Evolutionary conservation across 2,329 filamentous ascomycete genomes (phyloP), one percentile per base, ranked within the genome.

Genomic region (Monilinia polystroma): DNA sequence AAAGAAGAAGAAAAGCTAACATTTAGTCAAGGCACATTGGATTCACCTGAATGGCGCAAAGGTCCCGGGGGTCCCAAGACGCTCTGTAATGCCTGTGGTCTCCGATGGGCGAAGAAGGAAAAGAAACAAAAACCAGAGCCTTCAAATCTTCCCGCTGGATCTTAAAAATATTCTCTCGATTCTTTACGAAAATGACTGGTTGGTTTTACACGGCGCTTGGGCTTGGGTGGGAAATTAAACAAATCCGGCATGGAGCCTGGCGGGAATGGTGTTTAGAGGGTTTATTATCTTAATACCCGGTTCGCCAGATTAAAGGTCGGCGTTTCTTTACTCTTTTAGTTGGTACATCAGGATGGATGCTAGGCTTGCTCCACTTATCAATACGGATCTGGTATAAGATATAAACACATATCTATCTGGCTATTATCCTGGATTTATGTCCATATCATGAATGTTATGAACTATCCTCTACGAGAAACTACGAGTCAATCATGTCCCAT

Each of bases 1-100:
- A 47, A 47, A 16, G 45, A 35, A 29, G 29, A 29, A 29, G 4
- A 29, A 29, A 63, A 41, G 58, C 67, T 68, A 57, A 70, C 35
- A 23, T 45, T 11, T 14, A 38, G 23, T 67, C 20, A 69, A 89
- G 86, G 86, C 45, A 97, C 92, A 0, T 83, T 96, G 52, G 93
- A 97, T 75, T 96, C 92, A 20, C 94, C 94, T 0, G 94, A 98
- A 81, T 98, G 94, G 94, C 85, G 94, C 69, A 97, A 97, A 78
- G 94, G 94, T 0, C 94, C 94, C 0, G 92, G 87, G 70, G 94
- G 94, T 2, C 93, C 93, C 1, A 97, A 98, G 79, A 97, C 94
- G 11, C 81, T 98, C 16, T 98, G 94, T 79, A 98, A 98, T 80
- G 94, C 94, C 10, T 98, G 94, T 76, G 94, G 94, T 49, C 80